Evolutionary conservation across 441 rosid species (phyloP).

Genomic region (Erodium texanum): DNA sequence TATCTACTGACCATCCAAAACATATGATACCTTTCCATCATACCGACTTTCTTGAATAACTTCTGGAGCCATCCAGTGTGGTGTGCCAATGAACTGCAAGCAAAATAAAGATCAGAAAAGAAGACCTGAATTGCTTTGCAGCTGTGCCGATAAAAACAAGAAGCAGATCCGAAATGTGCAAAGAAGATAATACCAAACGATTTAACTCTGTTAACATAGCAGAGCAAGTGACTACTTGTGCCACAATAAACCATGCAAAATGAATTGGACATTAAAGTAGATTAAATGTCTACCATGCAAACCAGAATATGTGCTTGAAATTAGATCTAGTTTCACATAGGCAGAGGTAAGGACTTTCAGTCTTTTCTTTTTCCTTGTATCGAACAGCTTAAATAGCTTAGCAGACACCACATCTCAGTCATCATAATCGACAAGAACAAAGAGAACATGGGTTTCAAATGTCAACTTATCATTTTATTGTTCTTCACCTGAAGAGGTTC

Average conservation of each 20-base stretch:
- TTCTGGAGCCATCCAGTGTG: constrained; percentile 99
- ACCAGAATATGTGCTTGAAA: constrained; percentile 4
- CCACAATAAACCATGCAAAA: background rate
- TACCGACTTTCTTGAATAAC: constrained; percentile 98
- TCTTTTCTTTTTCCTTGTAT: background rate
- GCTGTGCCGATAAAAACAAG: too few species aligned
- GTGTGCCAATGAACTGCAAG: constrained; percentile 94
- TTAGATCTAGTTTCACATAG: background rate
- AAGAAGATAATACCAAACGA: constrained; percentile 6
- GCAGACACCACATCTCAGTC: background rate
- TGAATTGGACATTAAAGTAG: background rate
- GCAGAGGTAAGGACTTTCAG: background rate
- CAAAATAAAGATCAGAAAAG: constrained; percentile 11
- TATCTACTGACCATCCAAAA: constrained; percentile 13
- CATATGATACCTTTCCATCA: constrained; percentile 83
- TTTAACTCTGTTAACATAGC: background rate
- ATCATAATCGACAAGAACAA: constrained; percentile 1
- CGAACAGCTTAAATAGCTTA: background rate
- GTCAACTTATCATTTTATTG: background rate
- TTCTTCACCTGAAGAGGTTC: background rate
- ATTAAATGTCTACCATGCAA: background rate
- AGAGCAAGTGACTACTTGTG: background rate
- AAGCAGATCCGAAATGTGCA: background rate
- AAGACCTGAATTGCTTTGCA: too few species aligned
- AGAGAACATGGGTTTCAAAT: background rate